Base-by-base conservation (phyloP, 2,329 filamentous ascomycete genomes). In the Microcyclospora pomicola region DNA sequence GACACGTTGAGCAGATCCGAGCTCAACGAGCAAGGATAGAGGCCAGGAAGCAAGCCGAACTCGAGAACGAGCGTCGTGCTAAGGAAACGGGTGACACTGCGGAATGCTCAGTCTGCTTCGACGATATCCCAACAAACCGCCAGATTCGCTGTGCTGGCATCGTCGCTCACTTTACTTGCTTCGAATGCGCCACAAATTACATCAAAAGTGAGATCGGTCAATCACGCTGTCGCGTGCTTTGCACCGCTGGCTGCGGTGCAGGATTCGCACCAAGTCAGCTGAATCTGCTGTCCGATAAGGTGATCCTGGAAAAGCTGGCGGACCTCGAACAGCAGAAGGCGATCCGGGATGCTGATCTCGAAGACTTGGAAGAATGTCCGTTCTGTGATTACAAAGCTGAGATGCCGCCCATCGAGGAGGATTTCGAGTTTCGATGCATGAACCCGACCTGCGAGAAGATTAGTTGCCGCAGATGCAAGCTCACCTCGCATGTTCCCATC, bases 371-470 rank as follows among this genome's bases (percentile, higher is more conserved):
- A 27, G 75, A 72, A 27, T 93, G 85, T 47, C 83, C 84, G 0
- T 91, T 86, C 52, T 93, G 85, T 56, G 76, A 82, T 15, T 92
- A 75, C 62, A 83, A 82, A 31, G 81, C 77, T 27, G 80, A 85
- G 42, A 82, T 75, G 45, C 75, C 73, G 0, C 72, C 81, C 0
- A 60, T 80, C 2, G 73, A 80, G 13, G 61, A 73, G 13, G 71
- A 88, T 54, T 76, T 70, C 42, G 80, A 87, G 51, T 92, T 93
- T 45, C 66, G 67, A 3, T 93, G 85, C 59, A 64, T 72, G 37
- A 78, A 76, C 39, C 67, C 70, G 0, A 69, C 73, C 0, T 93
- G 85, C 54, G 62, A 63, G 43, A 68, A 69, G 41, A 56, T 59
- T 33, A 63, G 60, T 50, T 69, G 64, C 41, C 59, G 63, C 7